Evolutionary conservation across 805 yeast genomes (phyloP), one percentile per base, ranked within the genome.

Genomic region (Cyberlindnera xishuangbannaensis): DNA sequence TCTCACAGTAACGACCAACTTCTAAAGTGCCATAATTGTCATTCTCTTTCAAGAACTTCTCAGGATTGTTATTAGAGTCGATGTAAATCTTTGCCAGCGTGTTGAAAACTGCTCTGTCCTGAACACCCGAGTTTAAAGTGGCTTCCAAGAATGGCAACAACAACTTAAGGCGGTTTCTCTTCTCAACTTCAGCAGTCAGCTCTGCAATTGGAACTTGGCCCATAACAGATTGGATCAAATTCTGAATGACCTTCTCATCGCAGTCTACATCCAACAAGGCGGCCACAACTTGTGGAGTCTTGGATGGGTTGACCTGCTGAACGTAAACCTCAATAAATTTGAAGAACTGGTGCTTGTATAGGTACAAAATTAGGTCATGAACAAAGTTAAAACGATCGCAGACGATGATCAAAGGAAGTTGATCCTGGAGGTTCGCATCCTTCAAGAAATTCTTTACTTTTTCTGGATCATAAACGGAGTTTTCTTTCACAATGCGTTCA

Each of bases 1-100:
- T 90, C 65, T 92, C 99, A 72, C 99, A 92, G 69, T 92, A 92
- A 58, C 78, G 86, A 70, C 98, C 99, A 46, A 92, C 97, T 51
- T 83, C 83, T 48, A 84, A 67, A n/a, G 97, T 82, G 63, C 92
- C 94, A 64, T 92, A 92, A 54, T 73, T 71, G 48, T 78, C 72
- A 61, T 92, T 92, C 62, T 90, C 97, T 56, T 78, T 81, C 67
- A 92, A 73, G 70, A 92, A 92, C 61, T 86, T 87, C 61, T 92
- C 99, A 23, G 99, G 97, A 49, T 87, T 83, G 68, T 92, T 92
- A 71, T 92, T 92, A 40, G 95, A 83, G 61, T 92, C 99, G 53
- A 92, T 92, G 71, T 92, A 92, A 48, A 92, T 92, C 68, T 92
- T 92, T 30, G 98, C 98, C 61, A 92, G 72, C 9, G 97, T 86